phyloP scores from a whole-genome alignment of 73 alveolate species.

The Loxodes magnus region DNA sequence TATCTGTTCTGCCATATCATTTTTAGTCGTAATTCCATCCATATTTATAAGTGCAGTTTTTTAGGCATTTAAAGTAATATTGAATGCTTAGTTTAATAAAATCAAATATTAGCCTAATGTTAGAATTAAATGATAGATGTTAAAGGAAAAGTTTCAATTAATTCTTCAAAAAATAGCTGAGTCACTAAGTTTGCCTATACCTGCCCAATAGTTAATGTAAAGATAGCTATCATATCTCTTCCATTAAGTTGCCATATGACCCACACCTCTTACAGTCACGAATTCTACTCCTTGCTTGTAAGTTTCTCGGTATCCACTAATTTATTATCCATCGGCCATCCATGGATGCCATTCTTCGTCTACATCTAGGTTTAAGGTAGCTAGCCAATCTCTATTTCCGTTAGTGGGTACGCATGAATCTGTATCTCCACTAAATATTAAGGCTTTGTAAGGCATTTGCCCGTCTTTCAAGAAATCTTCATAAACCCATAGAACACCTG shows the following conservation, averaged over 20 bases:
- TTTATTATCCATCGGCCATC: conserved; percentile 20
- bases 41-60: too few relatives aligned
- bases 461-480: conserved; percentile 40
- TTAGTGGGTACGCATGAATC: conserved; percentile 51
- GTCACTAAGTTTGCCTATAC: too few relatives aligned
- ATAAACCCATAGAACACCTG: conserved; percentile 32
- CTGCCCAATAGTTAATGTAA: too few relatives aligned
- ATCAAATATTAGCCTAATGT: too few relatives aligned
- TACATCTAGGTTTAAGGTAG: conserved; percentile 20
- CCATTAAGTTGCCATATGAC: conserved; percentile 94
- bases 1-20: too few relatives aligned
- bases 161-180: too few relatives aligned
- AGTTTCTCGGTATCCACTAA: conserved; percentile 43
- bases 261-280: conserved; percentile 89
- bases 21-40: too few relatives aligned
- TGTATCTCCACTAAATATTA: conserved; percentile 49
- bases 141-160: too few relatives aligned
- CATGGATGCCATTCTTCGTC: conserved; percentile 37
- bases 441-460: conserved; percentile 31
- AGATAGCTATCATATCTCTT: too few relatives aligned
- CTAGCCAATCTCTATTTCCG: conserved; percentile 46
- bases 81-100: too few relatives aligned
- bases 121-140: too few relatives aligned
- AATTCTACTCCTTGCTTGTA: conserved; percentile 55
- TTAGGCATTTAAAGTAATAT: too few relatives aligned